A percentile compares a stretch with the other conserved stretches of the same genome.
These are phyloP conservation scores for Aegle marmelos DNA, from an alignment of 345 rosid genomes.

Conservation along the genomic window DNA sequence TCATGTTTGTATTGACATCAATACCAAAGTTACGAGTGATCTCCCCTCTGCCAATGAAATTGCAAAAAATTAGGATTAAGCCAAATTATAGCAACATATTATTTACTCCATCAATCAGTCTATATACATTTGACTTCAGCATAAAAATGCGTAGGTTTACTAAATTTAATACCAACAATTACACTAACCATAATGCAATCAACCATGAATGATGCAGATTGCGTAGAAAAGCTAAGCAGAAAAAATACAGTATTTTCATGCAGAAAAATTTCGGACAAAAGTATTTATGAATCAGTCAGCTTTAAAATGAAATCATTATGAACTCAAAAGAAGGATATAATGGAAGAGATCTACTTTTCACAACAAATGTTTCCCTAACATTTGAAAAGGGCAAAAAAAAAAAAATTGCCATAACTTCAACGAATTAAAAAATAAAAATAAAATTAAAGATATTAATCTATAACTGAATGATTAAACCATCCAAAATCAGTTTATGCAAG, in stretches of 20 bases:
- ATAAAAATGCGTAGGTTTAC: not conserved
- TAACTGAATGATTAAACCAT: not conserved
- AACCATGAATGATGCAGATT: not conserved
- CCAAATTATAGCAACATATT: not conserved
- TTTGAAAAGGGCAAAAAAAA: not conserved
- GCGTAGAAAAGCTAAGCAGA: not conserved
- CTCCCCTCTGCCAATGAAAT: slow-evolving; percentile 49
- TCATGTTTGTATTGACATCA: slow-evolving; percentile 58
- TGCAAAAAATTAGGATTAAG: not conserved
- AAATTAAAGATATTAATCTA: not conserved
- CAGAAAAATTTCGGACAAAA: not conserved
- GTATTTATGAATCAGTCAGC: not conserved
- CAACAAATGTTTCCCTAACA: not conserved
- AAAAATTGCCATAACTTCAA: not conserved
- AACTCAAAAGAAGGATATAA: not conserved
- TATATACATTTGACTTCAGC: not conserved
- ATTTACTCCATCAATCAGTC: not conserved
- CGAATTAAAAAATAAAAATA: no score
- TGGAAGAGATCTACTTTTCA: not conserved
- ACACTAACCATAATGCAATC: not conserved
- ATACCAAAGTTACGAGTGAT: slow-evolving; percentile 59
- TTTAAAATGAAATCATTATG: not conserved
- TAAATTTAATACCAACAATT: not conserved
- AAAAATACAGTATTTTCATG: not conserved
- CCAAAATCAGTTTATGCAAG: not conserved